Conservation (phyloP, 345 rosid genomes). For the Pelargonium nanum region DNA sequence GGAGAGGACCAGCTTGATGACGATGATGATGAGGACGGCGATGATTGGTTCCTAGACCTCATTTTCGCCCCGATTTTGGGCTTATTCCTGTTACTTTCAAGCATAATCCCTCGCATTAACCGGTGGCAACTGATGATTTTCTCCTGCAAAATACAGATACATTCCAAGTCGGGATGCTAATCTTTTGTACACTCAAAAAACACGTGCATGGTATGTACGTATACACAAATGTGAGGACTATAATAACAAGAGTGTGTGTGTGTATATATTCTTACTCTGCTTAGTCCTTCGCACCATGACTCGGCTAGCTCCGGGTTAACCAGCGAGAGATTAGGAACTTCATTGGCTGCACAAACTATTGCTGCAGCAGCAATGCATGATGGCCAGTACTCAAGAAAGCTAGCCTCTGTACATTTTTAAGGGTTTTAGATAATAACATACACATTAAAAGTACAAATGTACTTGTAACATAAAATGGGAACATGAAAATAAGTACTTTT, state of each 20-base stretch:
- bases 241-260: background rate
- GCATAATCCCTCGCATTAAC: conserved; percentile 58
- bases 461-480: background rate
- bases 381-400: conserved; percentile 78
- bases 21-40: conserved; percentile 33
- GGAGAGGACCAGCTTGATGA: conserved; percentile 29
- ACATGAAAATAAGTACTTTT: background rate
- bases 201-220: background rate
- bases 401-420: conserved; percentile 49
- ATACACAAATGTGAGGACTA: background rate
- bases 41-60: conserved; percentile 44
- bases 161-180: conserved; percentile 5
- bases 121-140: conserved; percentile 67
- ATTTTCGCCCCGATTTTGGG: conserved; percentile 40
- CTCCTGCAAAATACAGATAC: conserved; percentile 40
- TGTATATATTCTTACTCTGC: conserved; percentile 46
- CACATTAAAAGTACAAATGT: background rate
- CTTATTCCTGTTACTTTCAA: conserved; percentile 34
- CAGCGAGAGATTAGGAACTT: conserved; percentile 64
- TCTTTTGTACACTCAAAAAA: background rate
- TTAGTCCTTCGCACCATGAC: conserved; percentile 91
- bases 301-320: conserved; percentile 61
- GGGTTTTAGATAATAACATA: background rate
- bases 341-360: conserved; percentile 71
- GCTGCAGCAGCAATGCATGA: conserved; percentile 95